Conservation (phyloP, 305 asterid genomes). For the Fraxinus dipetala region DNA sequence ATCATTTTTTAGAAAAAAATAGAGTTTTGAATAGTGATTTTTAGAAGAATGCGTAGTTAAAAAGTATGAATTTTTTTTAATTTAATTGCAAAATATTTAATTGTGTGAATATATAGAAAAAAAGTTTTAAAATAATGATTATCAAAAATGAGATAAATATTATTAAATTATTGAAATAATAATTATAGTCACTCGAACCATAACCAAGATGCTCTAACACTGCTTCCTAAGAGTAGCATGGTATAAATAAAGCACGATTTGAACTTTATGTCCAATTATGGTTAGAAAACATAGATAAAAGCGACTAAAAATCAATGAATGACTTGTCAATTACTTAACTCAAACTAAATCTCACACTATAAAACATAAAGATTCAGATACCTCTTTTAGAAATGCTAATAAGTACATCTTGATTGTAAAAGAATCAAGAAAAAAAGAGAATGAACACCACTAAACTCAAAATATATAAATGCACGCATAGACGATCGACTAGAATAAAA, state of each 20-base stretch:
- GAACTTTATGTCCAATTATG: neutral
- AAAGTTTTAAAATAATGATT: too few relatives aligned
- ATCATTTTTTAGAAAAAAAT: too few relatives aligned
- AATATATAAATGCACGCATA: neutral
- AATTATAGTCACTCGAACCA: too few relatives aligned
- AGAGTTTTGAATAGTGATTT: too few relatives aligned
- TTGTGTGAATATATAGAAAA: too few relatives aligned
- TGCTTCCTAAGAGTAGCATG: too few relatives aligned
- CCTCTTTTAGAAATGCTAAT: neutral
- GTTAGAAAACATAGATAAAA: neutral
- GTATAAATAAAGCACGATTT: too few relatives aligned
- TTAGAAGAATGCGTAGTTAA: too few relatives aligned
- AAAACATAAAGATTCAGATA: neutral
- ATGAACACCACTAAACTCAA: neutral
- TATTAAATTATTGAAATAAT: neutral
- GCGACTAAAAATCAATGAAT: neutral
- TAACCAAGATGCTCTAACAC: too few relatives aligned
- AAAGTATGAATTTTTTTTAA: too few relatives aligned
- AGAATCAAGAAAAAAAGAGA: neutral
- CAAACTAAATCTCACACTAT: neutral
- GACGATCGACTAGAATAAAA: constrained; percentile 36
- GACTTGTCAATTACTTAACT: neutral
- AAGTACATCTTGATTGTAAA: neutral
- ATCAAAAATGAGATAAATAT: too few relatives aligned
- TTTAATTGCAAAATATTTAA: too few relatives aligned